Evolutionary conservation across 805 yeast species (phyloP), one percentile per base, ranked within the genome.

Genomic region (Teunomyces tritomae): DNA sequence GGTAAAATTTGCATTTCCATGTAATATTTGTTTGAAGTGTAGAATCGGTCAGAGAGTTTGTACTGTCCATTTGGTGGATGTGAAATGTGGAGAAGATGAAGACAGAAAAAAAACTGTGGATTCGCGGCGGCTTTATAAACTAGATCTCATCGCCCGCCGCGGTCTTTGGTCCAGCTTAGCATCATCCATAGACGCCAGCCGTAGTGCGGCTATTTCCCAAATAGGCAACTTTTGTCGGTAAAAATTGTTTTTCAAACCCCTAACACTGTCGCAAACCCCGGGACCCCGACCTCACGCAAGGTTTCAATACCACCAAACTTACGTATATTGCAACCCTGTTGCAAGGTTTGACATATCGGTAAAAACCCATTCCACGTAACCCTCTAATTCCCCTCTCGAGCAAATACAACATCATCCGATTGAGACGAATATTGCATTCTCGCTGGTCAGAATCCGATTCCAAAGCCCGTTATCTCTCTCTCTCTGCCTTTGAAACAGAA

Each of bases 111-210:
- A 37, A 37, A 37, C 40, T 37, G 40, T 37, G 40, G 40, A 36
- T 36, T 26, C 29, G 40, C 28, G 14, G 40, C 16, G 11, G 29
- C 26, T 37, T 20, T 24, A 11, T 24, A 24, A 11, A 11, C 26
- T 37, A 14, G 24, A n/a, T 3, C 16, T 26, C 40, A 37, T 37
- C 40, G 40, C 40, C 40, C 40, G 40, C 40, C n/a, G 40, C 40
- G 40, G 40, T 24, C 40, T 37, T 37, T 37, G 40, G 29, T 37
- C 40, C 13, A 28, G 8, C 26, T n/a, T 20, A n/a, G 20, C 14
- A 8, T 10, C 35, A 14, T 13, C 35, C n/a, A 7, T n/a, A 8
- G 11, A 9, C 20, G 17, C 14, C 11, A n/a, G 10, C 20, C 11
- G 17, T 24, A 20, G 5, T 3, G 29, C 40, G 40, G 40, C 8